Conservation (phyloP, 768 basidiomycete genomes). For the Strobilomyces echinocephalus region DNA sequence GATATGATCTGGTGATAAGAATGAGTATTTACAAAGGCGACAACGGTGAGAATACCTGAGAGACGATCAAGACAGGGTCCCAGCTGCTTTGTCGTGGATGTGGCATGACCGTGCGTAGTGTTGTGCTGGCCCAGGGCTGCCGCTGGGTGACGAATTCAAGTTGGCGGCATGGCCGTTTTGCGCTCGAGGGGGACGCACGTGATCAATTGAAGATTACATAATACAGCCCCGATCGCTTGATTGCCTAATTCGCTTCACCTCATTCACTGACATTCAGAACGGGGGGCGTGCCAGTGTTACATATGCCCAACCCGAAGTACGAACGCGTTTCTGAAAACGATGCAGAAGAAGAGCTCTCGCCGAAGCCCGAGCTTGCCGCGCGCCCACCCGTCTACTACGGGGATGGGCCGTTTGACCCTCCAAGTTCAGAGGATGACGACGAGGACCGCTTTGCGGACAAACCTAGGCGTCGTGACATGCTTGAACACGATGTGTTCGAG, state of each 20-base stretch:
- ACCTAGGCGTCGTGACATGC: constrained; percentile 12
- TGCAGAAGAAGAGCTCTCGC: constrained; percentile 15
- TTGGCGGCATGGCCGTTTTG: not conserved
- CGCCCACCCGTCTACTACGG: constrained; percentile 55
- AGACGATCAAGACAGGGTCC: constrained; percentile 86
- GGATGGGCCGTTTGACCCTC: constrained; percentile 72
- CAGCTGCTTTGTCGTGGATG: constrained; percentile 53
- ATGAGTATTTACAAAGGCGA: not conserved
- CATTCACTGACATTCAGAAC: not conserved
- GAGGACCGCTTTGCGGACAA: constrained; percentile 48
- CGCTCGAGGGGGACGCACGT: constrained; percentile 7
- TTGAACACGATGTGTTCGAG: constrained; percentile 5
- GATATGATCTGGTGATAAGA: constrained; percentile 69
- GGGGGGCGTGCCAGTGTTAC: not conserved
- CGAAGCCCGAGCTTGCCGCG: constrained; percentile 10
- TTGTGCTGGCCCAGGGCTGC: not conserved
- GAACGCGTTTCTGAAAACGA: constrained; percentile 28
- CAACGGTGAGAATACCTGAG: constrained; percentile 52
- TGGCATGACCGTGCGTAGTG: constrained; percentile 25
- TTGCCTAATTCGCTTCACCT: constrained; percentile 6
- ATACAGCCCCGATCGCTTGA: constrained; percentile 4
- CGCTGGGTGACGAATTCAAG: not conserved
- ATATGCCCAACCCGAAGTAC: constrained; percentile 29
- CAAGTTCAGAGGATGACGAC: constrained; percentile 75
- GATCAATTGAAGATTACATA: constrained; percentile 8